Evolutionary conservation across 1,139 yeast species (phyloP), one percentile per base, ranked within the genome.

Genomic region (Petasospora rhodanensis): DNA sequence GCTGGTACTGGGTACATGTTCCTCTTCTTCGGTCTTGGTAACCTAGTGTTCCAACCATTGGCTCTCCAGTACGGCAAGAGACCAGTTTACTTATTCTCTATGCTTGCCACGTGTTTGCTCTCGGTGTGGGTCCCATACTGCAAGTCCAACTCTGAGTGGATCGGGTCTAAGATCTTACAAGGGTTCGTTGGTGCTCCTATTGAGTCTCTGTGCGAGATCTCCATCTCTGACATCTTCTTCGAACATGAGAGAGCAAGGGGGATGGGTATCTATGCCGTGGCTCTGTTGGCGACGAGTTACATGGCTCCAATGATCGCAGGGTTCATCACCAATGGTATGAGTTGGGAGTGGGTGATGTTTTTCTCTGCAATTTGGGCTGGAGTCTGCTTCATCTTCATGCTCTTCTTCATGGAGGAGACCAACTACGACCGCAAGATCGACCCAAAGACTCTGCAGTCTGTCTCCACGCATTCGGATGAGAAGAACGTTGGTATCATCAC

Each of bases 31-130:
- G 78, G 77, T 26, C 45, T 70, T 38, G 73, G 75, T 10, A 65
- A 71, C 45, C 53, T 70, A 21, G 31, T 70, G 17, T 59, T 67
- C 54, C 71, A 69, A 47, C 78, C 78, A 1, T 38, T 70, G 19
- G 75, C 76, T 8, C 55, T 68, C 45, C 70, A 68, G 38, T 71
- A 60, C 41, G 80, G 80, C 20, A 66, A 71, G 41, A 55, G 80
- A 34, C 75, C 76, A 0, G 61, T 68, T 6, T 69, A 68, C 24
- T 18, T 47, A 24, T 35, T 45, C 22, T 56, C 68, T n/a, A 44
- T 60, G 32, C 32, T 67, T 13, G 66, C 66, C n/a, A 59, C 58
- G 26, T 37, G 55, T 24, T 37, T 56, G 31, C 55, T 65, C 33
- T 59, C 58, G 35, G 47, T 67, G n/a, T 67, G 72, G 72, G 57